Base-by-base conservation (phyloP, 1,284 basidiomycete genomes). In the Cutaneotrichosporon spelunceum region DNA sequence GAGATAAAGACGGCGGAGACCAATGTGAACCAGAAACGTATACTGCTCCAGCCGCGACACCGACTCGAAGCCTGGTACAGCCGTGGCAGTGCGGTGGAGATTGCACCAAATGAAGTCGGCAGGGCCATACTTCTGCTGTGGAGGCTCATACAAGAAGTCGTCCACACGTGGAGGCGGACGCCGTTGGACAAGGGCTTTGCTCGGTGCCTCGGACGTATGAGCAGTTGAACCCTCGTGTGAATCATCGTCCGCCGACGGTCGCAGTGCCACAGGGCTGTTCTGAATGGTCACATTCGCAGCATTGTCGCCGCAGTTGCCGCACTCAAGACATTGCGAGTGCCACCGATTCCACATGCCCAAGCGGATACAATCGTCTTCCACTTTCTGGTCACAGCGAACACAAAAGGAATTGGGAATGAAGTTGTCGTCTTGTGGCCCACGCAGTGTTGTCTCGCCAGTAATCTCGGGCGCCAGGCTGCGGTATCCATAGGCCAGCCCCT, bases 21-120 rank as follows among this genome's bases (percentile, higher is more conserved):
- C 96, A 21, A 99, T 96, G 70, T 98, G 94, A 58, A 99, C 82
- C 64, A 99, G 80, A 82, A 96, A 99, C 0, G 96, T 91, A 78
- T 97, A 99, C 77, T 99, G 95, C 81, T 99, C 95, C 68, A 99
- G 81, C 64, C 95, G 84, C 57, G 94, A 93, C 19, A 97, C 95
- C 16, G 90, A 84, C 74, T 91, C 88, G 79, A 99, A 97, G 10
- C 93, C 93, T 23, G 81, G 72, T 52, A 86, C 81, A 69, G 88
- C 89, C 3, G 83, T 83, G 57, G 74, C 73, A 73, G 85, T 86
- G 44, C 83, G 87, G 81, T 89, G 91, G n/a, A 88, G 86, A 9
- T 83, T 84, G 78, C 95, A 98, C 67, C 86, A 85, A 62, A 91
- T 84, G 52, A 66, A 66, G 19, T 73, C 70, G 14, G 79, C 74